Base-by-base conservation (phyloP, 2,329 filamentous ascomycete species). In the Diaporthe vaccinii region DNA sequence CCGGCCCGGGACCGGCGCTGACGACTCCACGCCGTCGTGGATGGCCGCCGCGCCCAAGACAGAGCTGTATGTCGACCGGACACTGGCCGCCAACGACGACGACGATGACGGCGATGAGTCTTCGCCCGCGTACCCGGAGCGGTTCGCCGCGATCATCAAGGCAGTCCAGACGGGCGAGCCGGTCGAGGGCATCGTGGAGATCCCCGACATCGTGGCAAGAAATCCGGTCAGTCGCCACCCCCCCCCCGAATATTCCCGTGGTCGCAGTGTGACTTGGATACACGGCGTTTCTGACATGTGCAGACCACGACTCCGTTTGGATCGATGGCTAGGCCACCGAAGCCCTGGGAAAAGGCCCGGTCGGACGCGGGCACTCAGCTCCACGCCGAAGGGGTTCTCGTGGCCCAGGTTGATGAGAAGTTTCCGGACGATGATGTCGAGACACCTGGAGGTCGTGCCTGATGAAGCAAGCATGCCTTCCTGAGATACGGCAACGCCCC, bases 171-270 rank as follows among this genome's bases (percentile, higher is more conserved):
- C 91, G 39, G 95, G 95, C 72, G 92, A 95, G 79, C 93, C 94
- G 0, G 93, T 98, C 58, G 95, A 95, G 1, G 96, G 96, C 0
- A 97, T 98, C 80, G 92, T 92, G 79, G 91, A 98, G 77, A 96
- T 98, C 72, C 95, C 96, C 6, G 91, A 95, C 78, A 97, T 93
- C 0, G 87, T 98, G 7, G 87, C 96, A 28, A 88, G 91, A 72
- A 93, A 93, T 6, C 90, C 94, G 76, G 93, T 93, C 76, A 89
- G 88, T 80, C 22, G 10, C 9, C 49, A 20, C 25, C 46, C 15
- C 5, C 25, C 12, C 22, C 12, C 36, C 36, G 1, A 12, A 25
- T 7, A 7, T n/a, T 36, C 74, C 31, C 59, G 15, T 25, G 41
- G 3, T 14, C 22, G 31, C 3, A 4, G 6, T 34, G 1, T 39